These are phyloP conservation scores for Nitzschia putrida DNA, from an alignment of 108 stramenopile species.

Conservation along the genomic window DNA sequence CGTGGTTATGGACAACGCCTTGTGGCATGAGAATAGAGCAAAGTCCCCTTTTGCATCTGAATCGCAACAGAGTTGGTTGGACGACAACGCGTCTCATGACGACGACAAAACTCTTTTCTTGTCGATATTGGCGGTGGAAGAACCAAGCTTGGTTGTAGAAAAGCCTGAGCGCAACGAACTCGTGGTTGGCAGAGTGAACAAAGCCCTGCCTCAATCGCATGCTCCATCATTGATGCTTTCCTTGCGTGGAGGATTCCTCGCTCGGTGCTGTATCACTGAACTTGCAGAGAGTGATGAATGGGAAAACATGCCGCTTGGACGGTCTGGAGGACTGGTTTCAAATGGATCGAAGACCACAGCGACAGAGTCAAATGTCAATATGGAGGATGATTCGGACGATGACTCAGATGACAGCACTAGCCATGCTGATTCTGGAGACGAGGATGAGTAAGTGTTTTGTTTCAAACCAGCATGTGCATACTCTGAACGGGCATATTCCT, in stretches of 20 bases:
- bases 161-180: conserved; percentile 67
- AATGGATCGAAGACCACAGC: conserved; percentile 1
- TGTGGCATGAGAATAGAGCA: conserved; percentile 28
- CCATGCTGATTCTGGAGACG: conserved; percentile 1
- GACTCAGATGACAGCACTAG: conserved; percentile 7
- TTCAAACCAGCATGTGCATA: conserved; percentile 38
- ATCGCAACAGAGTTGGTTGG: neutral
- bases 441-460: conserved; percentile 13
- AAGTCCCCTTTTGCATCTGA: conserved; percentile 4
- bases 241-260: conserved; percentile 72
- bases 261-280: conserved; percentile 83
- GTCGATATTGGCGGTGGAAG: conserved; percentile 40
- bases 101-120: conserved; percentile 41
- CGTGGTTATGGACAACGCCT: conserved; percentile 51
- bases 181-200: conserved; percentile 67
- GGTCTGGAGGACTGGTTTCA: neutral
- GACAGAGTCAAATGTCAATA: conserved; percentile 20
- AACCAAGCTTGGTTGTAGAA: conserved; percentile 24
- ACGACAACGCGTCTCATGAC: conserved; percentile 21
- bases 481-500: conserved; percentile 54
- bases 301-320: conserved; percentile 85
- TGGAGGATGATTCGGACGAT: conserved; percentile 44
- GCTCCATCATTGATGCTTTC: conserved; percentile 81
- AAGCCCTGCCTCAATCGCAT: conserved; percentile 33
- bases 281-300: conserved; percentile 79